Conservation (phyloP, 768 basidiomycete genomes). For the Daedaleopsis nitida region DNA sequence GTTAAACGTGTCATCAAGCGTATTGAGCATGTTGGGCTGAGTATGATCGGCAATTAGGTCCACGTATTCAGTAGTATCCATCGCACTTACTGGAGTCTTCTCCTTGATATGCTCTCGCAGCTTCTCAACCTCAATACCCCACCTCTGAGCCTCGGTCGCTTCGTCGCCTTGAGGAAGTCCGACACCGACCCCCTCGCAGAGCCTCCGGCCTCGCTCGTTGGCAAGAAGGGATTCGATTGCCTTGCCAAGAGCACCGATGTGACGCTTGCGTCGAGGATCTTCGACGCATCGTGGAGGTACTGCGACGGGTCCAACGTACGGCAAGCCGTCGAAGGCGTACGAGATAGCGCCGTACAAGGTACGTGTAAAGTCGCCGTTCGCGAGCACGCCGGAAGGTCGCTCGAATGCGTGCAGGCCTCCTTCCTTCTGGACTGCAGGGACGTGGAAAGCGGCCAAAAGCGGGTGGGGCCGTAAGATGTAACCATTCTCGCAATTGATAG, state of each 20-base stretch:
- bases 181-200: conserved; percentile 58
- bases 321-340: conserved; percentile 57
- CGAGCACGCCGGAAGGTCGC: not conserved
- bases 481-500: conserved; percentile 64
- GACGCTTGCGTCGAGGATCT: conserved; percentile 72
- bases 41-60: not conserved
- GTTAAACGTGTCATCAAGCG: conserved; percentile 74
- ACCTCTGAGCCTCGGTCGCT: conserved; percentile 72
- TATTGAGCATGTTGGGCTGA: conserved; percentile 55
- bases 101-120: conserved; percentile 59
- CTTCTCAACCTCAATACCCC: conserved; percentile 67
- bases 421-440: conserved; percentile 45
- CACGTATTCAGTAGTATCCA: not conserved
- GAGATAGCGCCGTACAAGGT: conserved; percentile 33
- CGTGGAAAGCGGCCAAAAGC: conserved; percentile 36
- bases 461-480: conserved; percentile 65
- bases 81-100: conserved; percentile 42
- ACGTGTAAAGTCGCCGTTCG: conserved; percentile 13
- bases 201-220: conserved; percentile 60
- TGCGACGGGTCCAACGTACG: conserved; percentile 74
- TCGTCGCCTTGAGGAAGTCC: conserved; percentile 42
- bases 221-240: conserved; percentile 66
- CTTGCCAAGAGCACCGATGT: conserved; percentile 76
- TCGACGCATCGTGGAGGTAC: conserved; percentile 76
- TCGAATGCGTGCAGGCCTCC: conserved; percentile 12